Conservation (phyloP, 1,139 yeast genomes). For the Lodderomyces jiufengensis region DNA sequence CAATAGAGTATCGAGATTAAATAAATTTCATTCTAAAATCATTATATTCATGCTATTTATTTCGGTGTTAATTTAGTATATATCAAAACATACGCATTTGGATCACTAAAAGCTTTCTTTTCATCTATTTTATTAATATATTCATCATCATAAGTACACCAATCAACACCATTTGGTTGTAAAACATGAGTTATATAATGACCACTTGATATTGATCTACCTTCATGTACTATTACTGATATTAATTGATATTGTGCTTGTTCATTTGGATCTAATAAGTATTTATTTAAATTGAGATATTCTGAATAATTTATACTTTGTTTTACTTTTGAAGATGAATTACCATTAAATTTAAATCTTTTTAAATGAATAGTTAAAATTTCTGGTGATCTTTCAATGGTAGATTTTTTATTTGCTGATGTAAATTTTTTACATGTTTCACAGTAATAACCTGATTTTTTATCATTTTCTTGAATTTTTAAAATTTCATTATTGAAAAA, state of each 20-base stretch:
- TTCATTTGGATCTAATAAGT: conserved; percentile 32
- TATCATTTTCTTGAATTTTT: conserved; percentile 59
- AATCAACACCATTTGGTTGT: conserved; percentile 76
- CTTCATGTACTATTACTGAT: conserved; percentile 93
- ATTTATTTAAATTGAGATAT: conserved; percentile 67
- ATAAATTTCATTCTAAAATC: no score
- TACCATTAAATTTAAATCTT: conserved; percentile 83
- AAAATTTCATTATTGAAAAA: conserved; percentile 80
- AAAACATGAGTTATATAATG: conserved; percentile 89
- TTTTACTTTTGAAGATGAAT: conserved; percentile 75
- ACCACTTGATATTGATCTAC: conserved; percentile 87
- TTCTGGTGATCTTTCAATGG: conserved; percentile 83
- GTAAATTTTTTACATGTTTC: conserved; percentile 80
- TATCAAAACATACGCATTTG: conserved; percentile 84
- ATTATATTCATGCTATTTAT: no score
- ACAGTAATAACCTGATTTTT: conserved; percentile 71
- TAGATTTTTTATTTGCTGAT: conserved; percentile 70
- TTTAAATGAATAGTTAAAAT: conserved; percentile 82
- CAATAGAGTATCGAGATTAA: no score
- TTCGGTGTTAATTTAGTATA: conserved; percentile 67
- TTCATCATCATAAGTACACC: conserved; percentile 96
- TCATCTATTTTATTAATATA: conserved; percentile 72
- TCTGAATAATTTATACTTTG: conserved; percentile 81
- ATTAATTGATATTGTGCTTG: conserved; percentile 63
- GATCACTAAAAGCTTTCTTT: conserved; percentile 71